phyloP scores from a whole-genome alignment of 129 eudicot genomes.

The Flaveria ramosissima region DNA sequence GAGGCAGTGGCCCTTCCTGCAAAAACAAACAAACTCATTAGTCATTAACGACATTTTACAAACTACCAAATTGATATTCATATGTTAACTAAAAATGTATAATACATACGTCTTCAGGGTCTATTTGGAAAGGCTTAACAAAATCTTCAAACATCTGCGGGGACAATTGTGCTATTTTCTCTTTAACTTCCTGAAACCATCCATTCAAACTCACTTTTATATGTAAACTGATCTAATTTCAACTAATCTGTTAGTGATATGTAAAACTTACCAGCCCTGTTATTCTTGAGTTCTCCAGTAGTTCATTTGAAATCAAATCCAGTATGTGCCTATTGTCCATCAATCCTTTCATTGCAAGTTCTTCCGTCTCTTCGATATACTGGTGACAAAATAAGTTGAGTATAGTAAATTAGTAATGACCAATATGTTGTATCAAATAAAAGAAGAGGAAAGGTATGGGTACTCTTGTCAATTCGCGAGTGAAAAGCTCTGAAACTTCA shows the following conservation, averaged over 20 bases:
- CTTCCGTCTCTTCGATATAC: constrained; percentile 96
- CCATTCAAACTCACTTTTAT: not conserved
- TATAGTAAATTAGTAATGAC: not conserved
- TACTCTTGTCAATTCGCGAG: constrained; percentile 94
- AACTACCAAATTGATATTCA: not conserved
- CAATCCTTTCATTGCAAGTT: constrained; percentile 80
- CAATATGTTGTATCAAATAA: not conserved
- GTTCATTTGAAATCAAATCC: constrained; percentile 60
- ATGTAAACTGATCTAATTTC: not conserved
- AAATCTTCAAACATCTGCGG: constrained; percentile 89
- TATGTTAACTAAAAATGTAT: not conserved
- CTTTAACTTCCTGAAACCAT: constrained; percentile 71
- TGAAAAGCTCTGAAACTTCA: constrained; percentile 93
- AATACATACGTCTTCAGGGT: constrained; percentile 55
- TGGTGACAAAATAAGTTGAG: constrained; percentile 26
- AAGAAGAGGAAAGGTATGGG: not conserved
- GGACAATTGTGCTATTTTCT: constrained; percentile 53
- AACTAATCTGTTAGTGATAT: not conserved
- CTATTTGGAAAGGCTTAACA: constrained; percentile 70
- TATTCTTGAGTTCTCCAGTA: constrained; percentile 72
- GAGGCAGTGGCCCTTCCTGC: constrained; percentile 83
- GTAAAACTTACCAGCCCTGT: constrained; percentile 75
- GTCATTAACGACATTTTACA: not conserved
- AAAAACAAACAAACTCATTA: constrained; percentile 21
- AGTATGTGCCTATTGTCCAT: constrained; percentile 73